Conservation (phyloP, 176 grass and related monocot genomes). For the Bolboschoenus planiculmis region DNA sequence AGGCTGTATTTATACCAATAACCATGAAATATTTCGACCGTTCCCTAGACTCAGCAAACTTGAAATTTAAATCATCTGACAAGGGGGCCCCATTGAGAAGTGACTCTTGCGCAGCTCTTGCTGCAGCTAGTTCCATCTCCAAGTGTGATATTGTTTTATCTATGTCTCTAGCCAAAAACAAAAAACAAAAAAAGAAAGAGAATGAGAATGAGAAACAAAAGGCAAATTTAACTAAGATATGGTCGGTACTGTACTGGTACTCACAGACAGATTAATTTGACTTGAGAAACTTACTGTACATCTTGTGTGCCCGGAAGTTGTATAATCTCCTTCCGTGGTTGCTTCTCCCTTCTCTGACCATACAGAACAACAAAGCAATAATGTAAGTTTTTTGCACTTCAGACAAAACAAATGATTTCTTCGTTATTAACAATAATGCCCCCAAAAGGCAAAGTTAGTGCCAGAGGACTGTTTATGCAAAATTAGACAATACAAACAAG, state of each 20-base stretch:
- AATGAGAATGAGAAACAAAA: background rate
- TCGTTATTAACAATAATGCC: background rate
- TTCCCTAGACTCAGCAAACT: slow-evolving; percentile 44
- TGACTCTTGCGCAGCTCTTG: slow-evolving; percentile 72
- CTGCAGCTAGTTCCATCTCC: slow-evolving; percentile 80
- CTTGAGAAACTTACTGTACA: slow-evolving; percentile 41
- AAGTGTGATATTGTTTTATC: slow-evolving; percentile 74
- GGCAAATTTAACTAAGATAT: slow-evolving; percentile 13
- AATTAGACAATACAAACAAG: background rate
- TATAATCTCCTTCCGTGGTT: slow-evolving; percentile 22
- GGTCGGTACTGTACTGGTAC: background rate
- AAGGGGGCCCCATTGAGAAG: slow-evolving; percentile 69
- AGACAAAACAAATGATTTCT: slow-evolving; percentile 1
- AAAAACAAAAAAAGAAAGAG: background rate
- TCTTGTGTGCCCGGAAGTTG: slow-evolving; percentile 26
- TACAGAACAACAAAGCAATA: background rate
- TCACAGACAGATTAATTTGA: background rate
- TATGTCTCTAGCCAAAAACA: slow-evolving; percentile 32
- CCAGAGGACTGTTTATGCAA: background rate
- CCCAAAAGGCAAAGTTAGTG: background rate
- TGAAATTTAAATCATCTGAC: slow-evolving; percentile 44
- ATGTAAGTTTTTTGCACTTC: background rate
- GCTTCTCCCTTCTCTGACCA: slow-evolving; percentile 38
- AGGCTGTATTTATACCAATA: slow-evolving; percentile 88
- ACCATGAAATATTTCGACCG: slow-evolving; percentile 81